Base-by-base conservation (phyloP, 1,284 basidiomycete species). In the Xerocomus cyaneibrunnescens region DNA sequence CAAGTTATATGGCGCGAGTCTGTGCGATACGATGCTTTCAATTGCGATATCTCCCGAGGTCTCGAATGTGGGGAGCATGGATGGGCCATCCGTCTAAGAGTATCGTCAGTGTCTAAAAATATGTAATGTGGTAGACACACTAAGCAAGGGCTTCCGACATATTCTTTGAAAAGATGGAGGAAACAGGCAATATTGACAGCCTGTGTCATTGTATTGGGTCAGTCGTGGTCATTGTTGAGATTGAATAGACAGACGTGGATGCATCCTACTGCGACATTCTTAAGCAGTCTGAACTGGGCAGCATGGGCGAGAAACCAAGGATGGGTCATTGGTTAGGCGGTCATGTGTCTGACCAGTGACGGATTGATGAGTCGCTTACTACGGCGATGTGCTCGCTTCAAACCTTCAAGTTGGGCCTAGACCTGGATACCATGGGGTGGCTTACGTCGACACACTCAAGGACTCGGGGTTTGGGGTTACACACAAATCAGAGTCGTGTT, bases 51-150 rank as follows among this genome's bases (percentile, higher is more conserved):
- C 88, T 19, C 81, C 84, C 2, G 66, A 61, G 17, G 74, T 68
- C 30, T 79, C 80, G 47, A 95, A 76, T 0, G 92, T 94, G 3
- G 92, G 91, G 23, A 94, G 76, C 92, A 95, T 95, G 43, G 92
- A 94, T n/a, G 87, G 85, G 3, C 93, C 93, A 45, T 67, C 43
- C 71, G 79, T 82, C 83, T 83, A 39, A 27, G 19, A 19, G 22
- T 28, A 10, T 36, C 17, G 30, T 61, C 21, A 56, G 17, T 0
- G 25, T 22, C 13, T 22, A 41, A 44, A 27, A 34, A 25, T 10
- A 19, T 7, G n/a, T 2, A 3, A 32, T 9, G n/a, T 12, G 14
- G 25, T 40, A 41, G 22, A 63, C 72, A 27, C 50, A 86, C 87
- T 31, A 71, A 55, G 37, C 80, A 80, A 48, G 78, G 67, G 31